Conservation (phyloP, 2,329 filamentous ascomycete genomes). For the Trichoderma atrobrunneum region DNA sequence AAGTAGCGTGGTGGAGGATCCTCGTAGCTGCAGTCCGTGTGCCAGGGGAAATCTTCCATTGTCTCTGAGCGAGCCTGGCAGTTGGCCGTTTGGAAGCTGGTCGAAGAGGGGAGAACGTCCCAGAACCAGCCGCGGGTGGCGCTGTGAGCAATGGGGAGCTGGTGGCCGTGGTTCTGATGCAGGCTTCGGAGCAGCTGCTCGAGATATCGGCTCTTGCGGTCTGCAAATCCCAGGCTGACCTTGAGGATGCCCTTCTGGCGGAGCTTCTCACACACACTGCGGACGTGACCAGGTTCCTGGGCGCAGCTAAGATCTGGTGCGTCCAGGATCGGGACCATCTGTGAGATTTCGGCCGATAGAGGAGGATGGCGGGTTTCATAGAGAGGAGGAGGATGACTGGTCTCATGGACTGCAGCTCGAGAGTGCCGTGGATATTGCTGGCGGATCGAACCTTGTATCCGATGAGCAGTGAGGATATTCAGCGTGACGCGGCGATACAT, state of each 20-base stretch:
- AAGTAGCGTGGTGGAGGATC: slow-evolving; percentile 37
- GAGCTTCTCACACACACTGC: slow-evolving; percentile 22
- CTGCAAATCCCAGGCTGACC: slow-evolving; percentile 33
- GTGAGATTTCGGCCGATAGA: neutral
- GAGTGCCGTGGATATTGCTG: neutral
- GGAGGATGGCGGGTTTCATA: neutral
- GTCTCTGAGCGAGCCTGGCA: slow-evolving; percentile 42
- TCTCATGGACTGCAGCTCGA: neutral
- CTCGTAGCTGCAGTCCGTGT: slow-evolving; percentile 45
- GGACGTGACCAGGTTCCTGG: slow-evolving; percentile 22
- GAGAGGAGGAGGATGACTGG: neutral
- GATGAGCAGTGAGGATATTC: neutral
- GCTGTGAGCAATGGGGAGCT: slow-evolving; percentile 41
- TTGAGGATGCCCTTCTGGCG: slow-evolving; percentile 35
- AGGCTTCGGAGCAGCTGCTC: slow-evolving; percentile 33
- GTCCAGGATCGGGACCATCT: slow-evolving; percentile 18
- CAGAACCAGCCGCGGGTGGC: slow-evolving; percentile 44
- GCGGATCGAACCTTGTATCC: neutral
- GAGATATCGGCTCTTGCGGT: slow-evolving; percentile 36
- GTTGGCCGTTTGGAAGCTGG: slow-evolving; percentile 29
- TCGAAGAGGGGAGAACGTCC: slow-evolving; percentile 37
- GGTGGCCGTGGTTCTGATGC: slow-evolving; percentile 34
- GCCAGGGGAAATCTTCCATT: slow-evolving; percentile 43
- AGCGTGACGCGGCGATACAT: neutral
- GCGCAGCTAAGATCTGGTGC: slow-evolving; percentile 21